Conservation (phyloP, 805 yeast species). For the Kluyveromyces aestuarii region DNA sequence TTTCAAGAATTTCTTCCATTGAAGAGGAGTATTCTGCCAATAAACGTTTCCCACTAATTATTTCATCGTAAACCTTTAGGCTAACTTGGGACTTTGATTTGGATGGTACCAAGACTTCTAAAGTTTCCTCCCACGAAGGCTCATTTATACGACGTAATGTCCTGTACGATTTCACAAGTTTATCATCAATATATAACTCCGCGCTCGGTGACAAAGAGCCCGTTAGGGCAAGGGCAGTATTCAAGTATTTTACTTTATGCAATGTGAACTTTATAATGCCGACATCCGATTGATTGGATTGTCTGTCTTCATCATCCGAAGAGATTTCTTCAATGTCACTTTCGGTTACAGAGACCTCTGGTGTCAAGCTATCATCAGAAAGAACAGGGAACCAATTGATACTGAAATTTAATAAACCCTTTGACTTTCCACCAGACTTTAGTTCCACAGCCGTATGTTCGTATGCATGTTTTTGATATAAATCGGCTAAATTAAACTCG, state of each 20-base stretch:
- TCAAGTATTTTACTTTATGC: slow-evolving; percentile 52
- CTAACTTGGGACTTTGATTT: slow-evolving; percentile 48
- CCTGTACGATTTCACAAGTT: slow-evolving; percentile 48
- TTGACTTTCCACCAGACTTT: slow-evolving; percentile 37
- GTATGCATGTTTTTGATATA: slow-evolving; percentile 42
- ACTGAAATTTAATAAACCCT: slow-evolving; percentile 54
- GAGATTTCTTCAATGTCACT: slow-evolving; percentile 14
- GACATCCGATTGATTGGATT: slow-evolving; percentile 48
- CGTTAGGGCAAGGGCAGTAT: slow-evolving; percentile 39
- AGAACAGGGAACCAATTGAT: slow-evolving; percentile 33
- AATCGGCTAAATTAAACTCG: slow-evolving; percentile 47
- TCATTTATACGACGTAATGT: slow-evolving; percentile 58
- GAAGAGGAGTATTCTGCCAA: slow-evolving; percentile 43
- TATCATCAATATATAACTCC: slow-evolving; percentile 50
- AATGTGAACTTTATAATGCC: slow-evolving; percentile 62
- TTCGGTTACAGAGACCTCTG: slow-evolving; percentile 12
- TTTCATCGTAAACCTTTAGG: slow-evolving; percentile 53
- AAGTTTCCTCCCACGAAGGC: slow-evolving; percentile 59
- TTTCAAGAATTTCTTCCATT: slow-evolving; percentile 38
- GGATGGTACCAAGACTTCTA: slow-evolving; percentile 54
- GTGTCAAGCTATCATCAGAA: slow-evolving; percentile 1
- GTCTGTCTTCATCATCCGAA: slow-evolving; percentile 24
- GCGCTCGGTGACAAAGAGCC: slow-evolving; percentile 53
- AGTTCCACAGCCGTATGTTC: slow-evolving; percentile 18
- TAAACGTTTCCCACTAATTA: slow-evolving; percentile 34